A percentile compares a stretch with the other conserved stretches of the same genome.
Conservation (phyloP, 495 filamentous ascomycete genomes). For the Penicillium paradoxum region DNA sequence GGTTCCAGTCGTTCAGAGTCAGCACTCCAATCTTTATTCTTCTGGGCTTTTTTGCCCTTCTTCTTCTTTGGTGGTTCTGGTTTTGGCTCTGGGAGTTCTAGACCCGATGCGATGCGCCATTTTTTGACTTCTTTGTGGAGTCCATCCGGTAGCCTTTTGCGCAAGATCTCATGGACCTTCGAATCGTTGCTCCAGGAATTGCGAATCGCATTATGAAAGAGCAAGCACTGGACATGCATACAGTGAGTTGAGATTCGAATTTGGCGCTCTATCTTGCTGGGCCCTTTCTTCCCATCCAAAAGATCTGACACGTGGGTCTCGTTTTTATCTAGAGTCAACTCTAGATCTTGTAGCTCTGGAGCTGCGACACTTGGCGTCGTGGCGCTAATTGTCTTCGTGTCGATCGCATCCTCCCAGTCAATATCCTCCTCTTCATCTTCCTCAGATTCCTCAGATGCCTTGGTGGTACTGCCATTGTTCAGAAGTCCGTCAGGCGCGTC, state of each 20-base stretch:
- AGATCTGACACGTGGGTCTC: conserved; percentile 52
- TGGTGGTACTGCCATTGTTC: conserved; percentile 13
- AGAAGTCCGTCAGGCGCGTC: conserved; percentile 40
- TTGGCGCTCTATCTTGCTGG: conserved; percentile 73
- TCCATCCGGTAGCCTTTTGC: conserved; percentile 61
- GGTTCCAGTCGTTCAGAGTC: conserved; percentile 64
- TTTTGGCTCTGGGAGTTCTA: conserved; percentile 42
- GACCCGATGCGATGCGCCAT: conserved; percentile 64
- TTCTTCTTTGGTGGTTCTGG: conserved; percentile 29
- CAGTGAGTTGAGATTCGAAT: conserved; percentile 76
- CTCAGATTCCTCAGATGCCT: conserved; percentile 8
- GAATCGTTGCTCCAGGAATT: conserved; percentile 83
- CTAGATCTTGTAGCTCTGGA: conserved; percentile 54
- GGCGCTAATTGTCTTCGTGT: conserved; percentile 31
- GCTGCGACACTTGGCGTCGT: conserved; percentile 23
- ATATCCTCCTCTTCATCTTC: conserved; percentile 54
- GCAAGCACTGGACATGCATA: conserved; percentile 80
- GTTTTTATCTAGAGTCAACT: conserved; percentile 66
- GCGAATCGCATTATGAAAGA: conserved; percentile 83
- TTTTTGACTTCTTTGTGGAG: conserved; percentile 68
- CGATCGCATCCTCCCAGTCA: conserved; percentile 85
- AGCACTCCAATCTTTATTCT: conserved; percentile 62
- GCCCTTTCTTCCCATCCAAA: conserved; percentile 73
- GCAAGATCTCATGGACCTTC: conserved; percentile 70
- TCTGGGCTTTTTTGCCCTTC: conserved; percentile 42